phyloP scores from a whole-genome alignment of 1,284 basidiomycete species.

The Ustilago hordei region DNA sequence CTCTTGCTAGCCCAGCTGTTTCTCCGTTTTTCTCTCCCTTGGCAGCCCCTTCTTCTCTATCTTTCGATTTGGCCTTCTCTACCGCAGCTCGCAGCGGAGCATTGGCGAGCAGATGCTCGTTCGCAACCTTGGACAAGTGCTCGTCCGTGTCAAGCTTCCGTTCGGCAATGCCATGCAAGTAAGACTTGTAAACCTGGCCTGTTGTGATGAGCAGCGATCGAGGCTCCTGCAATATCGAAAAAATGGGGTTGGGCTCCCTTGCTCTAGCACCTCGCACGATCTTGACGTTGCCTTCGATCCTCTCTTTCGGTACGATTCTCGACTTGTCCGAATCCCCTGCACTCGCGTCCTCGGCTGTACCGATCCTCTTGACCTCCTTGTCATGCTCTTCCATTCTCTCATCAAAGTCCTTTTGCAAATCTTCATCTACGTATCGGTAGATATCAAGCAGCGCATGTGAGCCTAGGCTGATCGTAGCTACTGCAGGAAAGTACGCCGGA shows the following conservation, averaged over 20 bases:
- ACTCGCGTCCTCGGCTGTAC: not conserved
- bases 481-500: slow-evolving; percentile 85
- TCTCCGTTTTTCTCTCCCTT: slow-evolving; percentile 65
- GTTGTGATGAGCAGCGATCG: slow-evolving; percentile 64
- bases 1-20: slow-evolving; percentile 72
- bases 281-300: slow-evolving; percentile 47
- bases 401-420: slow-evolving; percentile 43
- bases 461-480: slow-evolving; percentile 88
- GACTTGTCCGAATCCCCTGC: slow-evolving; percentile 8
- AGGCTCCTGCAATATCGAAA: slow-evolving; percentile 65
- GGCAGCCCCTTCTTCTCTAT: slow-evolving; percentile 62
- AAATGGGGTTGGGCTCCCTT: slow-evolving; percentile 56
- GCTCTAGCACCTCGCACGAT: slow-evolving; percentile 53
- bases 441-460: slow-evolving; percentile 87
- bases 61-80: slow-evolving; percentile 16
- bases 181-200: slow-evolving; percentile 60
- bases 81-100: slow-evolving; percentile 22
- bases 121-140: slow-evolving; percentile 49
- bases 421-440: slow-evolving; percentile 75
- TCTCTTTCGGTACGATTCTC: slow-evolving; percentile 40
- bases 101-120: slow-evolving; percentile 40
- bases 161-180: slow-evolving; percentile 72
- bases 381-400: slow-evolving; percentile 40
- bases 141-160: slow-evolving; percentile 66
- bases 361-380: slow-evolving; percentile 6